A percentile compares a stretch with the other conserved stretches of the same genome.
phyloP scores from a whole-genome alignment of 495 filamentous ascomycete genomes.

The Haplographium delicatum region DNA sequence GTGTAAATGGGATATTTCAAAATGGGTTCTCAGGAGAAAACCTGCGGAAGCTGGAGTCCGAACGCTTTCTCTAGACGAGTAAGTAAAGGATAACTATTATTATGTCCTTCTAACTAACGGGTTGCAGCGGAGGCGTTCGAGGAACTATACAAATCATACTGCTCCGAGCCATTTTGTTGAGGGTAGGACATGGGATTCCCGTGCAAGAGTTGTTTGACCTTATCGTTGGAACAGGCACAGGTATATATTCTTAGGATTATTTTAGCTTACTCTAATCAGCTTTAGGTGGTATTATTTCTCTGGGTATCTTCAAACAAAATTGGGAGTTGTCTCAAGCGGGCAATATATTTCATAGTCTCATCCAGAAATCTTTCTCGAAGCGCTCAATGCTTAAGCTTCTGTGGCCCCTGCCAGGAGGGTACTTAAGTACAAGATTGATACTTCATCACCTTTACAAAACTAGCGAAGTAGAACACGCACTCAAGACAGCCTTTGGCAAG shows the following conservation, averaged over 20 bases:
- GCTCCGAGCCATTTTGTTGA: not conserved
- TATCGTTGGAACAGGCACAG: constrained; percentile 10
- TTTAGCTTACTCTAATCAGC: too few relatives aligned
- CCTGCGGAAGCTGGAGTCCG: not conserved
- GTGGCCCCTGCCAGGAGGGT: not conserved
- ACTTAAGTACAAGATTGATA: not conserved
- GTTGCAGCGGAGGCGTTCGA: constrained; percentile 9
- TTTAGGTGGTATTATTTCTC: not conserved
- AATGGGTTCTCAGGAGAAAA: not conserved
- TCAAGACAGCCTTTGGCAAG: not conserved
- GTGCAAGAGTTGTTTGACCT: constrained; percentile 8
- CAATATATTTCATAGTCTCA: not conserved
- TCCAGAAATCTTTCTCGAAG: not conserved
- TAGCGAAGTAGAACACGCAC: not conserved
- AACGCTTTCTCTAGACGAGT: constrained; percentile 2
- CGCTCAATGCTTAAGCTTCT: not conserved
- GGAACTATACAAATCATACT: not conserved
- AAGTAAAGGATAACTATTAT: too few relatives aligned
- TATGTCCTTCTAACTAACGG: too few relatives aligned
- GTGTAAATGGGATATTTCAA: not conserved
- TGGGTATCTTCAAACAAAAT: not conserved
- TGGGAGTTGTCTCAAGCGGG: not conserved
- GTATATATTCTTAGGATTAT: too few relatives aligned
- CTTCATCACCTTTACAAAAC: constrained; percentile 1
- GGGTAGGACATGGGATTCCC: not conserved